Evolutionary conservation across 1,284 basidiomycete species (phyloP), one percentile per base, ranked within the genome.

Genomic region (Binderoboletus segoi): DNA sequence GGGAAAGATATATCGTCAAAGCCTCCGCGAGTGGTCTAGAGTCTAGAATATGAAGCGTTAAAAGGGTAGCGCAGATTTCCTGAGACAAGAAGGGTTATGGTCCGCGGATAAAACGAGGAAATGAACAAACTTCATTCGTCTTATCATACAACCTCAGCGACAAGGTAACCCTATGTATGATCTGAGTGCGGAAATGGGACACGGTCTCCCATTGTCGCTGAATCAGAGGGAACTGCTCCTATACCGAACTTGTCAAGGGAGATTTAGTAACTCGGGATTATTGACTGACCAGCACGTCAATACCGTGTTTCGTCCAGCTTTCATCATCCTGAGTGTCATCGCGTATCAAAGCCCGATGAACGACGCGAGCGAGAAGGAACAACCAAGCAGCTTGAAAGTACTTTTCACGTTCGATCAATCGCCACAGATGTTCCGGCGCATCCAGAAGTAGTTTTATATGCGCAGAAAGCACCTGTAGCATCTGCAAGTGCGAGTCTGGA

Each of bases 161-260:
- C 26, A 91, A 71, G 0, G 86, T 92, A 6, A 93, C 89, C 63
- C 86, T 88, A 62, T 94, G 89, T 18, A 89, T 83, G 55, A 96
- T 94, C 67, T 95, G 93, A 1, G 84, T 77, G 37, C 92, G 86
- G 67, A 96, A 93, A 59, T 90, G 91, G 1, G 86, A 82, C 15
- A 96, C 82, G 0, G 82, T 79, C 57, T 95, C 94, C 94, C 94
- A 96, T 71, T 96, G 94, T 40, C 92, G 86, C 63, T 93, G 88
- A 7, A 93, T 83, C 4, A 96, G 76, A 18, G 93, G 91, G 60
- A 94, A 89, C 73, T 91, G 88, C 51, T 84, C 83, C 89, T 91
- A 64, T 15, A 57, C 16, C 30, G 44, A 49, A 45, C 24, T 38
- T 41, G 43, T 65, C 48, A 62, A 43, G 16, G 48, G 11, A 43